Base-by-base conservation (phyloP, 139 green algal species). In the Asterochloris erici region DNA sequence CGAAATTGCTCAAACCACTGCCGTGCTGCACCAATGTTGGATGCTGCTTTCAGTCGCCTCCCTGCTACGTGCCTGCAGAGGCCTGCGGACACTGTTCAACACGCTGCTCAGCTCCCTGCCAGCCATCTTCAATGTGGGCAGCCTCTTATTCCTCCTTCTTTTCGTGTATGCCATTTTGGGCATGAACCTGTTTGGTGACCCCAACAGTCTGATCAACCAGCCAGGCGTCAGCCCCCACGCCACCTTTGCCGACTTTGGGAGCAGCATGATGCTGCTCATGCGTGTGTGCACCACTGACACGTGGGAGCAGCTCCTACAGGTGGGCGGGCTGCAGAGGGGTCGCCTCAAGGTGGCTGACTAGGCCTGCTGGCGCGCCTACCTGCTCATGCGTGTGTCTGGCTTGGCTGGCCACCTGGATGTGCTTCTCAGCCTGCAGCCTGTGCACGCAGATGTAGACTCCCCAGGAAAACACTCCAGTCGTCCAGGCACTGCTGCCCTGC, bases 101-200 rank as follows among this genome's bases (percentile, higher is more conserved):
- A 95, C 93, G 19, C 87, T 97, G n/a, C 62, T 93, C 15, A 90
- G 84, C 78, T 94, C 90, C 9, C 83, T 93, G 81, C 92, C 92
- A 10, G 91, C 92, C 4, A 86, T 97, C 38, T 82, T 88, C 79
- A 95, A 95, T 85, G 88, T 97, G 11, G 90, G 85, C 63, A 85
- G 79, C 66, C 86, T 95, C 14, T 82, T 95, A 66, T 86, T 92
- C 70, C 85, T 95, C 21, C 92, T 96, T 84, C 92, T 96, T 82
- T 95, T 96, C 86, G 91, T 96, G 29, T 96, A 90, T 60, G 89
- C 91, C 63, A 87, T 96, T 23, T 88, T 96, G 28, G 94, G 93
- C 68, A 95, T 96, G 89, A 93, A 95, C 84, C 82, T 97, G 24
- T 97, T 96, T 83, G 91, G 88, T 16, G 81, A 82, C 54, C 90